These are phyloP conservation scores for Suhomyces kunorum DNA, from an alignment of 1,139 yeast species.

Conservation along the genomic window DNA sequence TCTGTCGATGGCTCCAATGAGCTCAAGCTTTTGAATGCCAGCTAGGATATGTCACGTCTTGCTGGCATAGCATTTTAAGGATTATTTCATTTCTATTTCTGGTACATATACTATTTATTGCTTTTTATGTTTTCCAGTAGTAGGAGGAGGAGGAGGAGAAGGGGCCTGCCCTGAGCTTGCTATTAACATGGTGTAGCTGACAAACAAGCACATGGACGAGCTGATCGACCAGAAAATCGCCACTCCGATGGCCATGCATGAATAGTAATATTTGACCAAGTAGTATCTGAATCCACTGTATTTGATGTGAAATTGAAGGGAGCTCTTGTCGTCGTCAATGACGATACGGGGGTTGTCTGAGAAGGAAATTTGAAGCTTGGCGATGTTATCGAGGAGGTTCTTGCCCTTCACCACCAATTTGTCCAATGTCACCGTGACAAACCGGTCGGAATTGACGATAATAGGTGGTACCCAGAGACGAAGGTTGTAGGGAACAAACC, in stretches of 20 bases:
- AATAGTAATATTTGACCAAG: slow-evolving; percentile 49
- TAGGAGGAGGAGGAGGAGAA: no score
- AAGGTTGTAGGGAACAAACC: slow-evolving; percentile 38
- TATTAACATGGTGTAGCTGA: slow-evolving; percentile 24
- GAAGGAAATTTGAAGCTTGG: slow-evolving; percentile 6
- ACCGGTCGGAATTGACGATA: slow-evolving; percentile 27
- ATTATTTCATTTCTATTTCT: slow-evolving; percentile 1
- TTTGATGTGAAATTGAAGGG: slow-evolving; percentile 14
- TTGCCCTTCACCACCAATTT: slow-evolving; percentile 14
- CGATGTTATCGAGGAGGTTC: slow-evolving; percentile 8
- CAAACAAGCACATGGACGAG: slow-evolving; percentile 29
- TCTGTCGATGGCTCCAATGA: slow-evolving; percentile 44
- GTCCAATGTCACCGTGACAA: slow-evolving; percentile 14
- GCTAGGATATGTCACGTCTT: slow-evolving; percentile 11
- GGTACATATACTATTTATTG: neutral
- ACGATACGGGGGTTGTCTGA: neutral
- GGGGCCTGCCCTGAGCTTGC: neutral
- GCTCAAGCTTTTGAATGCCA: slow-evolving; percentile 42
- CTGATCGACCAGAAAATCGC: slow-evolving; percentile 49
- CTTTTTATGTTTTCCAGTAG: neutral
- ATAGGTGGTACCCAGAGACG: slow-evolving; percentile 43
- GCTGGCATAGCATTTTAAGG: neutral
- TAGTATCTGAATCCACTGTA: slow-evolving; percentile 55
- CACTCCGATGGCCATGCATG: slow-evolving; percentile 54
- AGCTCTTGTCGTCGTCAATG: slow-evolving; percentile 15